Base-by-base conservation (phyloP, 345 rosid species). In the Murraya koenigii region DNA sequence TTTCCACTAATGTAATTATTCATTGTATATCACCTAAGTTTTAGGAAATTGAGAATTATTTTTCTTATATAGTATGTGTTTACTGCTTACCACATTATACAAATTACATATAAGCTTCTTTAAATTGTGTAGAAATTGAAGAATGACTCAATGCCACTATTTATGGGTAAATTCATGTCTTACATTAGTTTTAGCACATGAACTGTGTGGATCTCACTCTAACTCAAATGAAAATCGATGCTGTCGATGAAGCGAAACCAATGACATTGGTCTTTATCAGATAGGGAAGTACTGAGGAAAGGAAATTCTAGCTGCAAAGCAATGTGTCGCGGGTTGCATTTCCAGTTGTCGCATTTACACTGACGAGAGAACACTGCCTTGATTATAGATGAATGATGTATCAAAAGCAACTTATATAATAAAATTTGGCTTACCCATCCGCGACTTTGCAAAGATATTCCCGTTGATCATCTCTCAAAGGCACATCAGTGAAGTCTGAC, bases 401-500 rank as follows among this genome's bases (percentile, higher is more conserved):
- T 70, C 38, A 23, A 36, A 3, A 28, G 41, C 69, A 26, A 72
- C 25, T 4, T 6, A 14, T 15, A 13, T 70, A 75, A 76, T 52
- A 52, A 54, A 52, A 35, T 7, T 25, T 11, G 33, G 44, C 84
- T 79, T 88, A 93, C 99, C 98, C 97, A 71, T 95, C 93, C 0
- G 98, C 99, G 33, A 86, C 69, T 88, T 92, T 90, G 87, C 99
- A 95, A 61, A 93, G 94, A 71, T 95, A 90, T 75, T 79, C 91
- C 26, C 94, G 83, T 83, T 95, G 99, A 82, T 95, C 98, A 4
- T 95, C 97, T 84, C 99, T 88, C 78, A 92, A 71, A 59, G 95
- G 97, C 74, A 93, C 98, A 80, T 95, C 99, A 47, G 99, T 92
- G 90, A 95, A 95, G 77, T 95, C 98, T 95, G 86, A 77, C 71